Percentiles rank a stretch among this genome's conserved stretches.
phyloP scores from a whole-genome alignment of 2,329 filamentous ascomycete species.

The Trichoderma hamatum region DNA sequence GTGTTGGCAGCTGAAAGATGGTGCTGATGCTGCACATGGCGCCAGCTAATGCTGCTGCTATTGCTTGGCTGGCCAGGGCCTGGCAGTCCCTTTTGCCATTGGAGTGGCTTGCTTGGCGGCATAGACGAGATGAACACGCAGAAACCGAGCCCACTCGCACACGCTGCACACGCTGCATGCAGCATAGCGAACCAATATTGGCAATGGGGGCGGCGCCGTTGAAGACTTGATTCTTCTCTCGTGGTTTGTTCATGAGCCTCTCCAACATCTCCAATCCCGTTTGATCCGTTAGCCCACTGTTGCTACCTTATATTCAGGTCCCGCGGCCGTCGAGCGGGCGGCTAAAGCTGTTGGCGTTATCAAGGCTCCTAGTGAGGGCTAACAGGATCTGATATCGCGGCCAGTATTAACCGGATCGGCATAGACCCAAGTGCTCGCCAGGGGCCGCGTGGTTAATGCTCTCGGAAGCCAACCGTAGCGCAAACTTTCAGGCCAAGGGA shows the following conservation, averaged over 20 bases:
- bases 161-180: not conserved
- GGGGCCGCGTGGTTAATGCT: not conserved
- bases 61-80: not conserved
- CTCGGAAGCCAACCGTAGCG: constrained; percentile 21
- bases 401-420: constrained; percentile 17
- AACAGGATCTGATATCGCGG: constrained; percentile 7
- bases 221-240: not conserved
- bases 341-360: constrained; percentile 1
- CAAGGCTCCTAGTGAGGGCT: not conserved
- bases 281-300: not conserved
- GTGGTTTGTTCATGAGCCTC: not conserved
- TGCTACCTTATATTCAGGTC: not conserved
- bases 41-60: not conserved
- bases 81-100: not conserved
- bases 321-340: not conserved
- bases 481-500: constrained; percentile 5
- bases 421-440: not conserved
- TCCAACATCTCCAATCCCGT: not conserved
- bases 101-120: constrained; percentile 11
- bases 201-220: not conserved
- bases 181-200: not conserved
- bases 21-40: constrained; percentile 1
- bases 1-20: constrained; percentile 21
- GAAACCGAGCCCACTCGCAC: constrained; percentile 17
- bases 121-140: constrained; percentile 11